These are phyloP conservation scores for Arctostaphylos glauca DNA, from an alignment of 148 eudicot genomes.

Conservation along the genomic window DNA sequence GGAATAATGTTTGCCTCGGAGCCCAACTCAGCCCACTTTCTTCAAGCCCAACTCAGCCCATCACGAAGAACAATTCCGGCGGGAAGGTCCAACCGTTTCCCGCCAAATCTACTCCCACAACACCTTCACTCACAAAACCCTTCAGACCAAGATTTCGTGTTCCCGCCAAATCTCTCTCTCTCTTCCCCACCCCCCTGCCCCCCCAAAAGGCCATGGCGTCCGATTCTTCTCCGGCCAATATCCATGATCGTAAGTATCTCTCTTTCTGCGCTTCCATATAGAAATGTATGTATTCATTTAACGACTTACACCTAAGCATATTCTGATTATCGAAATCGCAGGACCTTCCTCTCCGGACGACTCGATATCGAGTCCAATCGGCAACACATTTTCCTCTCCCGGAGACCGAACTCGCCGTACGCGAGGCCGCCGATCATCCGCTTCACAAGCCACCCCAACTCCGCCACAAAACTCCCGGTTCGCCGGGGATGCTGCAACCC, in stretches of 20 bases:
- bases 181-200: constrained; percentile 6
- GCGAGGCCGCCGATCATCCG: constrained; percentile 39
- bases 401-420: constrained; percentile 30
- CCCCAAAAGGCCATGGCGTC: constrained; percentile 81
- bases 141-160: neutral
- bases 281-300: neutral
- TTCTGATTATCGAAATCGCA: constrained; percentile 18
- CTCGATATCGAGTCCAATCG: constrained; percentile 71
- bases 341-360: constrained; percentile 82
- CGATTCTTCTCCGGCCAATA: constrained; percentile 55
- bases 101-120: constrained; percentile 13
- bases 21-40: neutral
- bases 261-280: neutral
- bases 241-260: constrained; percentile 37
- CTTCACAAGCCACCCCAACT: constrained; percentile 27
- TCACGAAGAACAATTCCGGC: neutral
- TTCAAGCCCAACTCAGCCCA: neutral
- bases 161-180: constrained; percentile 9
- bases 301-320: neutral
- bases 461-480: constrained; percentile 30
- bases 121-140: neutral
- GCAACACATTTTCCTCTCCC: constrained; percentile 71
- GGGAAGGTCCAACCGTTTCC: constrained; percentile 13
- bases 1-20: too few species aligned
- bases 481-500: constrained; percentile 30